Evolutionary conservation across 768 basidiomycete genomes (phyloP).

Genomic region (Rhizopogon salebrosus): DNA sequence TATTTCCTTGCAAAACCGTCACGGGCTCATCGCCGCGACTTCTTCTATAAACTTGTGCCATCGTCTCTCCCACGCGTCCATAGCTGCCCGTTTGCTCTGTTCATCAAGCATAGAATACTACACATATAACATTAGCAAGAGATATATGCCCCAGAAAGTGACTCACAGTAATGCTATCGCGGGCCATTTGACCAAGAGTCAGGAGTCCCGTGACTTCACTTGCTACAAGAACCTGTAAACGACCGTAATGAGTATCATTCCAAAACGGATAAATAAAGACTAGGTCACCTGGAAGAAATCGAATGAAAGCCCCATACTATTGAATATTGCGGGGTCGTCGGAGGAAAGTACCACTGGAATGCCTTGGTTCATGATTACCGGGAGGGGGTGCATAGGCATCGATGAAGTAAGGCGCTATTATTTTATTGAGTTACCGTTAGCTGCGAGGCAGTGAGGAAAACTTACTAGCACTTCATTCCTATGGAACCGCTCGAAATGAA

Average conservation of each 20-base stretch:
- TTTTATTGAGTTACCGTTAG: not conserved
- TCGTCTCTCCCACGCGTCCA: constrained; percentile 38
- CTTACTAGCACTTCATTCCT: constrained; percentile 68
- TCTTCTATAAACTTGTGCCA: constrained; percentile 43
- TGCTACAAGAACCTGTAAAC: constrained; percentile 47
- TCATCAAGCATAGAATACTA: constrained; percentile 48
- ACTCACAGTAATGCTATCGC: constrained; percentile 55
- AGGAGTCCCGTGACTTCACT: constrained; percentile 61
- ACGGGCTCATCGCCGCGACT: constrained; percentile 17
- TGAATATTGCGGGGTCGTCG: constrained; percentile 71
- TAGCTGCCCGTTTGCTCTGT: constrained; percentile 39
- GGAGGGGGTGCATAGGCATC: constrained; percentile 72
- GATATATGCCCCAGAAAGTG: not conserved
- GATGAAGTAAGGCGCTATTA: constrained; percentile 63
- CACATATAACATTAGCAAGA: not conserved
- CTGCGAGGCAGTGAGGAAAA: not conserved
- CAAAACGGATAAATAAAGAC: not conserved
- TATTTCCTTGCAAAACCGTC: constrained; percentile 9
- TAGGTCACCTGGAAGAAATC: constrained; percentile 64
- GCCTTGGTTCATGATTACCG: constrained; percentile 61
- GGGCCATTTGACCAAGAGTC: constrained; percentile 53
- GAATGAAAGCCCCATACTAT: constrained; percentile 68
- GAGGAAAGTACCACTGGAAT: constrained; percentile 65
- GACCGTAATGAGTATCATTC: not conserved
- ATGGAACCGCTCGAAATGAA: not conserved